phyloP scores from a whole-genome alignment of 805 yeast genomes.

The Kazachstania africana region DNA sequence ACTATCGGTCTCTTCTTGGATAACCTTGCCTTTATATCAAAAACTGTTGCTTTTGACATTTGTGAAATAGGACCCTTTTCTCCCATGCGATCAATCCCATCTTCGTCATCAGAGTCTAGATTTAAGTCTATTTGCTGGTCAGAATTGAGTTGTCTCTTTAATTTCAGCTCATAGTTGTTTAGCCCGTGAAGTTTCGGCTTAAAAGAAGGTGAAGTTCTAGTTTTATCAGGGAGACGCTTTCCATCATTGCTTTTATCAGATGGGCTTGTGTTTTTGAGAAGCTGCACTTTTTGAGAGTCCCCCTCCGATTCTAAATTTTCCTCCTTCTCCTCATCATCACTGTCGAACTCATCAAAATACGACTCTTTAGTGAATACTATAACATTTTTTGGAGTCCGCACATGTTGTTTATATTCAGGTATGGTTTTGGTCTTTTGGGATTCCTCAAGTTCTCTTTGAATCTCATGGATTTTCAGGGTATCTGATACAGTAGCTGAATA shows the following conservation, averaged over 20 bases:
- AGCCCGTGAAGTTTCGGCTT: constrained; percentile 4
- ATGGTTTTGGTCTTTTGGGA: too few relatives aligned
- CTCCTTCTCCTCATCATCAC: background rate
- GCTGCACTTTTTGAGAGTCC: too few relatives aligned
- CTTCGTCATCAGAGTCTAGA: constrained; percentile 10
- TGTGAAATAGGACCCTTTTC: constrained; percentile 3
- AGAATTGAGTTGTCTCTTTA: constrained; percentile 7
- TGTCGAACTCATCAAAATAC: constrained; percentile 15
- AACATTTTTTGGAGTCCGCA: too few relatives aligned
- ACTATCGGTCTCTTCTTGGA: constrained; percentile 15
- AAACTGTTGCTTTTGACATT: constrained; percentile 25
- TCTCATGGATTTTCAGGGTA: constrained; percentile 9
- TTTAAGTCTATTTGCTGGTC: constrained; percentile 10
- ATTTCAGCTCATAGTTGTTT: constrained; percentile 13
- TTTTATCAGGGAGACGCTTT: too few relatives aligned
- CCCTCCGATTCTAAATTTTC: background rate
- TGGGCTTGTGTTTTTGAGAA: too few relatives aligned
- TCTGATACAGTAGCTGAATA: background rate
- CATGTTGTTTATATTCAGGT: too few relatives aligned
- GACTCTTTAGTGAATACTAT: constrained; percentile 17
- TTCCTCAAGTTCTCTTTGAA: constrained; percentile 10
- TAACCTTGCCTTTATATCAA: constrained; percentile 27
- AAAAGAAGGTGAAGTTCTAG: too few relatives aligned
- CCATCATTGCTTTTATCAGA: too few relatives aligned
- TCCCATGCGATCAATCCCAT: background rate